Conservation (phyloP, 768 basidiomycete genomes). For the Boletus reticuloceps region DNA sequence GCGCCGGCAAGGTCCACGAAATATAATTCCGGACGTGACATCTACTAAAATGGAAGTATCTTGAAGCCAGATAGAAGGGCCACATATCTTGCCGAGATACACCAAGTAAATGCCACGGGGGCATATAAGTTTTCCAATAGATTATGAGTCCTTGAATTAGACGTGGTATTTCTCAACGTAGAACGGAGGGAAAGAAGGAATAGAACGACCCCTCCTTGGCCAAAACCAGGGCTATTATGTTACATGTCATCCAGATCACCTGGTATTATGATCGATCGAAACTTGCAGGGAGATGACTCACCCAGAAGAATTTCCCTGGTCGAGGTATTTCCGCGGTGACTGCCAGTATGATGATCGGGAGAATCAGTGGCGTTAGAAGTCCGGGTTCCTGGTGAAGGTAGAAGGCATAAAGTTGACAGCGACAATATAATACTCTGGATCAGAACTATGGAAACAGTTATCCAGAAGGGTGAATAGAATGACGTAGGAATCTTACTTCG, state of each 20-base stretch:
- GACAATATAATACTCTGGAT: constrained; percentile 30
- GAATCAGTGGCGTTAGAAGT: constrained; percentile 36
- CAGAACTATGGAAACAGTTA: constrained; percentile 23
- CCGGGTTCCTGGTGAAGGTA: constrained; percentile 41
- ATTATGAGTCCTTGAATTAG: constrained; percentile 18
- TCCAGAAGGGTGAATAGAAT: background rate
- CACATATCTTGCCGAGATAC: constrained; percentile 23
- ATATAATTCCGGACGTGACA: constrained; percentile 15
- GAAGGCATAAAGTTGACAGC: constrained; percentile 29
- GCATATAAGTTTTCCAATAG: constrained; percentile 43
- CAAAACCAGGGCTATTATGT: constrained; percentile 36
- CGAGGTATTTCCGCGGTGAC: constrained; percentile 25
- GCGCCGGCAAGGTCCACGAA: constrained; percentile 33
- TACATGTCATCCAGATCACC: constrained; percentile 30
- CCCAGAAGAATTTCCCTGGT: constrained; percentile 34
- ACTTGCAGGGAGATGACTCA: constrained; percentile 8
- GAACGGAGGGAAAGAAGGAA: constrained; percentile 35
- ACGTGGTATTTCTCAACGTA: constrained; percentile 5
- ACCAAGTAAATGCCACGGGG: constrained; percentile 36
- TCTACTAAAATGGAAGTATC: constrained; percentile 19
- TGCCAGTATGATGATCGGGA: constrained; percentile 31
- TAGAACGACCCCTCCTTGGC: constrained; percentile 42
- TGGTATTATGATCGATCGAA: constrained; percentile 6
- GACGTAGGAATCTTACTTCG: constrained; percentile 10
- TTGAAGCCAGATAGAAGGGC: background rate